These are phyloP conservation scores for Multifurca ochricompacta DNA, from an alignment of 768 basidiomycete genomes.

Conservation along the genomic window DNA sequence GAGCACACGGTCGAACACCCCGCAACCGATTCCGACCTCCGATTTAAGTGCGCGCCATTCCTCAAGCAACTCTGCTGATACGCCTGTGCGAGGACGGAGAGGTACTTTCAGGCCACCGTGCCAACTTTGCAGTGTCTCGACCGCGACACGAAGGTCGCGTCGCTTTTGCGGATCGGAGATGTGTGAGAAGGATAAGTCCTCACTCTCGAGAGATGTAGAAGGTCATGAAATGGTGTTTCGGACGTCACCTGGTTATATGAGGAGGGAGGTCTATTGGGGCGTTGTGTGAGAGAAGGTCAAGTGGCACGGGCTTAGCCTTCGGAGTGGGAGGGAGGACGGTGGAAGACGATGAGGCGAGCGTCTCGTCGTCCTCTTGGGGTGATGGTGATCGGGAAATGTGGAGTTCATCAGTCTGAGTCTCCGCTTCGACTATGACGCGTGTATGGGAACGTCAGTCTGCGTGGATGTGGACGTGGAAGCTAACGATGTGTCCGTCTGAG, in stretches of 20 bases:
- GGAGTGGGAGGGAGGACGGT: conserved; percentile 68
- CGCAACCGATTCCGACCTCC: conserved; percentile 70
- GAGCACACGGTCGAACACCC: conserved; percentile 68
- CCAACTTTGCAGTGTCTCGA: conserved; percentile 60
- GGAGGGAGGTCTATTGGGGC: conserved; percentile 56
- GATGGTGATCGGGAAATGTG: conserved; percentile 40
- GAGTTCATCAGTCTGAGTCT: conserved; percentile 56
- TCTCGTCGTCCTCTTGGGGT: conserved; percentile 39
- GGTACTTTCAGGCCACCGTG: conserved; percentile 51
- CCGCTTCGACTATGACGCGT: conserved; percentile 38
- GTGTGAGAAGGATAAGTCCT: conserved; percentile 19
- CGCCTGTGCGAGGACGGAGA: conserved; percentile 35
- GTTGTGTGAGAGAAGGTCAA: conserved; percentile 7
- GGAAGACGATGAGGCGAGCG: conserved; percentile 65
- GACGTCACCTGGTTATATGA: conserved; percentile 58
- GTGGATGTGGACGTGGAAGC: conserved; percentile 19
- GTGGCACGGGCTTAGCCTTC: conserved; percentile 32
- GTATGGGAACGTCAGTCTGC: conserved; percentile 23
- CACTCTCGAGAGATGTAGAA: conserved; percentile 15
- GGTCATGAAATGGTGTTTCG: conserved; percentile 23
- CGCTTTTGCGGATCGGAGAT: conserved; percentile 17
- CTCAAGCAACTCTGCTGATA: conserved; percentile 59
- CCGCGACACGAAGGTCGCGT: conserved; percentile 41
- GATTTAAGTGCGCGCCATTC: conserved; percentile 77
- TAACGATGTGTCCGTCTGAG: conserved; percentile 37